phyloP scores from a whole-genome alignment of 2,329 filamentous ascomycete genomes.

The Lachnellula occidentalis region DNA sequence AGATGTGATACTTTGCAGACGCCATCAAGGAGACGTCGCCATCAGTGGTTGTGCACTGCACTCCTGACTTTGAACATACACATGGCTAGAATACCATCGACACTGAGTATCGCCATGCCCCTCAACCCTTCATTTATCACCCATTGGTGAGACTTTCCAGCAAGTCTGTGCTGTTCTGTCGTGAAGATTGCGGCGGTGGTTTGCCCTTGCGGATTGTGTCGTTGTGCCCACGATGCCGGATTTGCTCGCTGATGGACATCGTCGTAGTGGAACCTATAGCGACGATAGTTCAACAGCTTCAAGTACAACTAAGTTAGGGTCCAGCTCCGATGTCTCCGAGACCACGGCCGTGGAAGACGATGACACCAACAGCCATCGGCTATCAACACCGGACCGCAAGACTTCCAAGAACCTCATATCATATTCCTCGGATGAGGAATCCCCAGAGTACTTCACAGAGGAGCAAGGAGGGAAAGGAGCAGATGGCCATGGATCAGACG shows the following conservation, averaged over 20 bases:
- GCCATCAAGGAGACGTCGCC: conserved; percentile 2
- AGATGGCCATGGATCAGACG: conserved; percentile 27
- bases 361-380: conserved; percentile 1
- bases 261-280: neutral
- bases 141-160: neutral
- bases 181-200: neutral
- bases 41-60: neutral
- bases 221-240: neutral
- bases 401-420: neutral
- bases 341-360: conserved; percentile 1
- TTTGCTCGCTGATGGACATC: neutral
- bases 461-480: neutral
- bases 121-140: neutral
- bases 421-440: conserved; percentile 1
- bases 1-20: conserved; percentile 5
- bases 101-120: conserved; percentile 1
- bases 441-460: neutral
- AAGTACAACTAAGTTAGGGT: neutral
- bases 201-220: neutral
- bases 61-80: neutral
- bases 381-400: conserved; percentile 2
- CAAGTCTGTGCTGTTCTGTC: neutral
- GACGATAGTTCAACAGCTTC: conserved; percentile 2
- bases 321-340: conserved; percentile 1
- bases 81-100: conserved; percentile 1